phyloP scores from a whole-genome alignment of 768 basidiomycete species.

The Lactarius sanguifluus region DNA sequence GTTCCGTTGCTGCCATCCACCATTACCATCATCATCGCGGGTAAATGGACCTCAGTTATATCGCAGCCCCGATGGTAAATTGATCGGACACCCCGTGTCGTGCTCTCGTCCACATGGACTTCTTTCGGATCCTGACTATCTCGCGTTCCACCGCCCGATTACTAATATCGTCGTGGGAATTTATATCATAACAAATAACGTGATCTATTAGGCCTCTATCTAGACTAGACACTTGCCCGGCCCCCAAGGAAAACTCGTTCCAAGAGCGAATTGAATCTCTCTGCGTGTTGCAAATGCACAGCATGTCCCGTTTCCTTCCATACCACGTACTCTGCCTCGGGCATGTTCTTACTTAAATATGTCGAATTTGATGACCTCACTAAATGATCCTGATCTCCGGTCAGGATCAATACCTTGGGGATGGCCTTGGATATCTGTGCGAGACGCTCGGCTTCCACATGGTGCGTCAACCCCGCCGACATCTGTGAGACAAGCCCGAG shows the following conservation, averaged over 20 bases:
- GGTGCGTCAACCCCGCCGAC: constrained; percentile 64
- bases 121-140: constrained; percentile 61
- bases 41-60: constrained; percentile 36
- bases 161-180: constrained; percentile 26
- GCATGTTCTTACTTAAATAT: constrained; percentile 56
- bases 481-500: constrained; percentile 74
- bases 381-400: constrained; percentile 65
- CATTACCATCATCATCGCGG: no score
- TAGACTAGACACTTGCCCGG: not conserved
- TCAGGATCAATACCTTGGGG: constrained; percentile 66
- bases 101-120: constrained; percentile 58
- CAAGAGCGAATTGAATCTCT: constrained; percentile 55
- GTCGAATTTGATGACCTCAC: constrained; percentile 52
- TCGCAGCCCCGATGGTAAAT: constrained; percentile 76
- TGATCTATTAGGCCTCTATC: not conserved
- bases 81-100: constrained; percentile 79
- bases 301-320: constrained; percentile 69
- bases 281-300: constrained; percentile 49
- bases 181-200: not conserved
- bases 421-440: constrained; percentile 46
- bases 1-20: not conserved
- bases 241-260: constrained; percentile 50
- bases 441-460: constrained; percentile 43
- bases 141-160: constrained; percentile 42
- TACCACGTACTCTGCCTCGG: constrained; percentile 50